Evolutionary conservation across 78 protist genomes (phyloP).

Genomic region (Dictyostelium capitatum): DNA sequence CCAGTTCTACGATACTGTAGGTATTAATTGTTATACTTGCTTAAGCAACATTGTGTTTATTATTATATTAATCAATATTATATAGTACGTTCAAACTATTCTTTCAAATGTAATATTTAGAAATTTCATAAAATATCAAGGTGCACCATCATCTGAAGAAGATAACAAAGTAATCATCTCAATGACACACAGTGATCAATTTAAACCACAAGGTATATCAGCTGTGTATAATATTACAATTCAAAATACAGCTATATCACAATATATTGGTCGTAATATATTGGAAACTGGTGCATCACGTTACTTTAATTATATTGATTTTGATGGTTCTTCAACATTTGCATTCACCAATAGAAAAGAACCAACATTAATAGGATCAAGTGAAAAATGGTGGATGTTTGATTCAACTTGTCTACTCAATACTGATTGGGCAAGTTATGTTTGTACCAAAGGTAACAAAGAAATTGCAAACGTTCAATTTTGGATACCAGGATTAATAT

Average conservation of each 20-base stretch:
- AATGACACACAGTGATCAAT: constrained; percentile 81
- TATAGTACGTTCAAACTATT: constrained; percentile 63
- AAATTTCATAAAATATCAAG: constrained; percentile 19
- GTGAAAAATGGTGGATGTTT: constrained; percentile 66
- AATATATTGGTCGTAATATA: constrained; percentile 44
- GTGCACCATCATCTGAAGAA: constrained; percentile 5
- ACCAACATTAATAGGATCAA: constrained; percentile 44
- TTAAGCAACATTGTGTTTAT: too few relatives aligned
- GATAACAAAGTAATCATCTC: constrained; percentile 57
- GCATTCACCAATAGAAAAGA: neutral
- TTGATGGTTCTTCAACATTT: constrained; percentile 42
- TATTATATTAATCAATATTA: too few relatives aligned
- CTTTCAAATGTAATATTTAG: constrained; percentile 46
- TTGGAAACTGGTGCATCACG: constrained; percentile 50
- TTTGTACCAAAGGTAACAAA: constrained; percentile 17
- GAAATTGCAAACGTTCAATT: constrained; percentile 32
- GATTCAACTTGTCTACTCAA: constrained; percentile 21
- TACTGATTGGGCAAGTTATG: constrained; percentile 14
- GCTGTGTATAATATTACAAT: constrained; percentile 22
- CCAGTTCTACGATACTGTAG: constrained; percentile 91
- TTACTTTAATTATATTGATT: constrained; percentile 68
- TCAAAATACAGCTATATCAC: neutral
- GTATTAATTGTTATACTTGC: too few relatives aligned
- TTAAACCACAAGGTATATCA: constrained; percentile 81
- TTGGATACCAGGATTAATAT: neutral